Evolutionary conservation across 2,329 filamentous ascomycete genomes (phyloP), one percentile per base, ranked within the genome.

Genomic region (Alternaria infectoria): DNA sequence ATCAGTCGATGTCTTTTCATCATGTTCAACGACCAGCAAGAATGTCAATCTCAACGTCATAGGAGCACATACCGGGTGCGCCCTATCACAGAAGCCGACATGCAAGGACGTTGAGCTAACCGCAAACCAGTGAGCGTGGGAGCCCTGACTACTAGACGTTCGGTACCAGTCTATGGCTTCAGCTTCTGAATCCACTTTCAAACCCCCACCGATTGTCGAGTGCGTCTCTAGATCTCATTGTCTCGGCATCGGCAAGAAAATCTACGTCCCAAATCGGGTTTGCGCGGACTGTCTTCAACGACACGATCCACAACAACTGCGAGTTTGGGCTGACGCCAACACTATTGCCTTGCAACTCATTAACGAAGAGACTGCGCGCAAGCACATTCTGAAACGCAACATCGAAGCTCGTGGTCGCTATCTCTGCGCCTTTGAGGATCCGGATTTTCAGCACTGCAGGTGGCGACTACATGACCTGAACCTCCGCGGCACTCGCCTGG

Each of bases 171-270:
- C 46, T 50, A 74, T 73, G 69, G 66, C 67, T 66, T 61, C 65
- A 59, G 46, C 57, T 43, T 50, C 61, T 55, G 55, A 61, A 26
- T 46, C 59, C 26, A 43, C 55, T 10, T 75, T 76, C 62, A 73
- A 69, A 52, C 65, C 69, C 62, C 72, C 72, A 54, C 70, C 72
- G 32, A 66, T 67, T 52, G 69, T 73, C 52, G 64, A 69, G 58
- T 76, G 73, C 51, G 46, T 74, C 25, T 67, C 65, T 50, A 62
- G 58, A 57, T 46, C 61, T 21, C 62, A 58, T 57, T 75, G 73
- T 65, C 68, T 76, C 54, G 69, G 74, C 55, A 69, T 75, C 51
- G 72, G 73, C 45, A 74, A 68, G 66, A 75, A 74, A 58, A 47
- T 73, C 44, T 62, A 70, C 46, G 51, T 61, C 40, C 55, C 69